phyloP scores from a whole-genome alignment of 1,284 basidiomycete species.

The Rhodotorula sp. region DNA sequence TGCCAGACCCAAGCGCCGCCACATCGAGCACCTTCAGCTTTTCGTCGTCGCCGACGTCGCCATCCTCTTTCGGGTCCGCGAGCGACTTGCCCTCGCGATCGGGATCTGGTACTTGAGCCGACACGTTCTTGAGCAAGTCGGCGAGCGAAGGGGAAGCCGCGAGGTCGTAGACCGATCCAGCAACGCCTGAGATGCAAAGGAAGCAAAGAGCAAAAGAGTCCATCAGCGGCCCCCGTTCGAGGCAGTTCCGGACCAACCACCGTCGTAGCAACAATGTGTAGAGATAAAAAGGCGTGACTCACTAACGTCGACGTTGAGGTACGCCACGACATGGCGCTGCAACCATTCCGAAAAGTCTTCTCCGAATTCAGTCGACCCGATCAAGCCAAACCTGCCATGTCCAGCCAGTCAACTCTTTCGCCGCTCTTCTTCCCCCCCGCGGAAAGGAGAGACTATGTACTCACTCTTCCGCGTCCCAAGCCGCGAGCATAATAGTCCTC shows the following conservation, averaged over 20 bases:
- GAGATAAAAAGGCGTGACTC: neutral
- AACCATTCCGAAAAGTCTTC: slow-evolving; percentile 50
- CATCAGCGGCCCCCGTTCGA: neutral
- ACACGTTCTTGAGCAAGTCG: slow-evolving; percentile 65
- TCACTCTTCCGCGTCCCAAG: slow-evolving; percentile 86
- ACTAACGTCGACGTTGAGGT: slow-evolving; percentile 72
- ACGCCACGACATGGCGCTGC: slow-evolving; percentile 62
- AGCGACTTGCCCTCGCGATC: slow-evolving; percentile 45
- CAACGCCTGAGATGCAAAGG: slow-evolving; percentile 47
- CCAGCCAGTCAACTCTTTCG: neutral
- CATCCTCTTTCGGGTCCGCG: slow-evolving; percentile 27
- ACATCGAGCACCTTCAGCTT: slow-evolving; percentile 1
- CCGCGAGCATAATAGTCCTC: slow-evolving; percentile 80
- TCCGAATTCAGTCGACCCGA: slow-evolving; percentile 62
- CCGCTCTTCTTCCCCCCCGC: too few species aligned
- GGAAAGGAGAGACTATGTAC: neutral
- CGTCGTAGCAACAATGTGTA: too few species aligned
- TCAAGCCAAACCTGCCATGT: slow-evolving; percentile 62
- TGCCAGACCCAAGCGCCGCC: slow-evolving; percentile 26
- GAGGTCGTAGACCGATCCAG: slow-evolving; percentile 63
- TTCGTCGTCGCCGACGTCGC: neutral
- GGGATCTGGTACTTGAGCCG: slow-evolving; percentile 64
- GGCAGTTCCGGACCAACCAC: too few species aligned
- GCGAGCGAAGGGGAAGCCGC: slow-evolving; percentile 72
- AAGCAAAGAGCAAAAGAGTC: neutral